These are phyloP conservation scores for peach (Prunus persica) DNA, from an alignment of 306 rosid genomes.

Conservation along the genomic window Prunus_persica_NCBIv2 NC_034014.1:23601501-23602000, in stretches of 20 bases:
- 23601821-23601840: slow-evolving; percentile 32
- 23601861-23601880: slow-evolving; percentile 37
- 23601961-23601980: slow-evolving; percentile 66
- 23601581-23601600: slow-evolving; percentile 69
- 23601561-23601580: slow-evolving; percentile 70
- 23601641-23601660: slow-evolving; percentile 66
- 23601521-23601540: slow-evolving; percentile 48
- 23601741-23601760: slow-evolving; percentile 60
- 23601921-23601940: slow-evolving; percentile 48
- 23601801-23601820: slow-evolving; percentile 6
- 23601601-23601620: slow-evolving; percentile 61
- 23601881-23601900: slow-evolving; percentile 49
- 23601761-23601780: slow-evolving; percentile 26
- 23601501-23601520: slow-evolving; percentile 16
- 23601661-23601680: slow-evolving; percentile 70
- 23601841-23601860: slow-evolving; percentile 34
- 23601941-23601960: slow-evolving; percentile 56
- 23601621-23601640: slow-evolving; percentile 80
- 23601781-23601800: slow-evolving; percentile 7
- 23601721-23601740: slow-evolving; percentile 58
- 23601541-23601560: slow-evolving; percentile 51
- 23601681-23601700: slow-evolving; percentile 62
- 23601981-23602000: slow-evolving; percentile 61
- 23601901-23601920: slow-evolving; percentile 57
- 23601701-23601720: slow-evolving; percentile 39